These are phyloP conservation scores for Babesia gibsoni DNA, from an alignment of 169 alveolate genomes.

Conservation along the genomic window DNA sequence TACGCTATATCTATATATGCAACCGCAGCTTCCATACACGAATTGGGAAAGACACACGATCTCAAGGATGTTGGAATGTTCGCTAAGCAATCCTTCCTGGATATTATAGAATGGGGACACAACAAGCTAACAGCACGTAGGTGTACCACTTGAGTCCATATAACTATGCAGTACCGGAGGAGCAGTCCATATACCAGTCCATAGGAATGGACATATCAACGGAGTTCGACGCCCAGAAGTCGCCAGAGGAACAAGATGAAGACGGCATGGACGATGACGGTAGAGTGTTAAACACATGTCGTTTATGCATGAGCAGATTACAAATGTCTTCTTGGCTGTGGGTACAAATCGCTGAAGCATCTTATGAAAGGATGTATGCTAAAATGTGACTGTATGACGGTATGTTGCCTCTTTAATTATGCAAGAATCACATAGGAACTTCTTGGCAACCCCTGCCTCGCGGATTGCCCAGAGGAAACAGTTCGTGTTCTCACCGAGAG, in stretches of 20 bases:
- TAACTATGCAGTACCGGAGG: constrained; percentile 60
- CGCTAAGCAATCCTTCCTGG: constrained; percentile 82
- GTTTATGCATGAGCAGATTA: constrained; percentile 34
- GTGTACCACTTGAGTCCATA: constrained; percentile 6
- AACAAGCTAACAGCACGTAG: constrained; percentile 72
- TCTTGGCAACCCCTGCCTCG: constrained; percentile 43
- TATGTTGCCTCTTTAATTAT: constrained; percentile 12
- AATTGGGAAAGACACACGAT: constrained; percentile 80
- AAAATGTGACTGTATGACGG: constrained; percentile 77
- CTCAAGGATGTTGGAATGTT: constrained; percentile 75
- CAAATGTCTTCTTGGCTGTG: constrained; percentile 72
- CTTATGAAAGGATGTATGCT: constrained; percentile 69
- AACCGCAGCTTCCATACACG: constrained; percentile 66
- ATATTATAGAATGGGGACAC: constrained; percentile 84
- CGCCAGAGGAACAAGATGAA: constrained; percentile 59
- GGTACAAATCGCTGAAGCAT: constrained; percentile 68
- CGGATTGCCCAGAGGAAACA: constrained; percentile 59
- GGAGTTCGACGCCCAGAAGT: constrained; percentile 33
- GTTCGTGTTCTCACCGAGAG: constrained; percentile 49
- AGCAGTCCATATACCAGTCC: constrained; percentile 67
- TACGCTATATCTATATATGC: too few relatives aligned
- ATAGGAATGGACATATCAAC: constrained; percentile 60
- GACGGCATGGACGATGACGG: constrained; percentile 70
- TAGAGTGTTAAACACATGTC: constrained; percentile 10
- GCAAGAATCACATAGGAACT: constrained; percentile 31